Evolutionary conservation across 2,329 filamentous ascomycete species (phyloP), one percentile per base, ranked within the genome.

Genomic region (Tolypocladium ophioglossoides): DNA sequence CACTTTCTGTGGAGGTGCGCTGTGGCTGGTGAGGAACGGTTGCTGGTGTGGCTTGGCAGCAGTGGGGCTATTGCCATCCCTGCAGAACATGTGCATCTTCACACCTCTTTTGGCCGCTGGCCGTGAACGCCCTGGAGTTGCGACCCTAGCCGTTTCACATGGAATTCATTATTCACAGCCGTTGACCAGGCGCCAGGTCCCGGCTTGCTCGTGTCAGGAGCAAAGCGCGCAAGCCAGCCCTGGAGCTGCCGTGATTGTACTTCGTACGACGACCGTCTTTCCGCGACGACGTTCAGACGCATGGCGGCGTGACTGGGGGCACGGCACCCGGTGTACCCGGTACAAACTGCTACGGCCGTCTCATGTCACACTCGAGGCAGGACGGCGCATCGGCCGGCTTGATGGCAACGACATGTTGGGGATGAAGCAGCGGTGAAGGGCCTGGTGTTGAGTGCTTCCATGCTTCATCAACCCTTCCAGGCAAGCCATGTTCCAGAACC

Each of bases 1-100:
- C 59, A 58, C 34, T 54, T 57, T 58, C 56, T 57, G 18, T 46
- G 32, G 37, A 32, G 22, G 24, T 11, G 52, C 14, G 8, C n/a
- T 24, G 51, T 51, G 47, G 47, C 47, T 51, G 27, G 20, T 10
- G 34, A 34, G 50, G 22, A 12, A 32, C 32, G 27, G 52, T 27
- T 24, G 9, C 50, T 34, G 35, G 24, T 52, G 50, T 51, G 55
- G 53, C 53, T 51, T 30, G 37, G 16, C 30, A 12, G 6, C 7
- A 22, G 24, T 30, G 41, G 22, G 41, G 41, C 41, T 7, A 0
- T 30, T 8, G 4, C 2, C 44, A 47, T 47, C 44, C 44, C 24
- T 46, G 24, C 16, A 30, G 24, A 24, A 47, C 24, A 47, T 47
- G 44, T 34, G 32, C 32, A 14, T 34, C 30, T n/a, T 32, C 32